Conservation (phyloP, 2,329 filamentous ascomycete species). For the Thelonectria blattea region DNA sequence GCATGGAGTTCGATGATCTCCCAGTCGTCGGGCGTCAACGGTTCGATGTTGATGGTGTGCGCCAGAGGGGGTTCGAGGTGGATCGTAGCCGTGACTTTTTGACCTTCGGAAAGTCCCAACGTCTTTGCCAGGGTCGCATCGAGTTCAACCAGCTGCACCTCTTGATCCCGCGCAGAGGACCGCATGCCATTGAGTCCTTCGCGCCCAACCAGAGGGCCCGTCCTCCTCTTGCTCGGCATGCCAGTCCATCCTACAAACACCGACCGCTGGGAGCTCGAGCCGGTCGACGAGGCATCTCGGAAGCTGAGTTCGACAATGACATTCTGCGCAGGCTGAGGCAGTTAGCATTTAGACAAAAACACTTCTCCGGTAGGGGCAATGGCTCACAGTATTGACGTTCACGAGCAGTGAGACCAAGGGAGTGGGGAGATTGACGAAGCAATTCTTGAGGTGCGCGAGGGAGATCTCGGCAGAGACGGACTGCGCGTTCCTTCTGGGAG, state of each 20-base stretch:
- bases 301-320: slow-evolving; percentile 91
- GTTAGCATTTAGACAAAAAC: slow-evolving; percentile 20
- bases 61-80: slow-evolving; percentile 91
- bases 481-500: slow-evolving; percentile 60
- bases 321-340: slow-evolving; percentile 82
- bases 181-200: slow-evolving; percentile 71
- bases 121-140: slow-evolving; percentile 83
- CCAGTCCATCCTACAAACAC: slow-evolving; percentile 96
- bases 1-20: slow-evolving; percentile 98
- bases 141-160: slow-evolving; percentile 79
- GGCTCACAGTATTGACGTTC: slow-evolving; percentile 84
- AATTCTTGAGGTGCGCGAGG: slow-evolving; percentile 88
- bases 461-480: slow-evolving; percentile 82
- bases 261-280: slow-evolving; percentile 62
- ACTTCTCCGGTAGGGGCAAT: slow-evolving; percentile 5
- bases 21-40: slow-evolving; percentile 94
- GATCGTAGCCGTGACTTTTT: slow-evolving; percentile 74
- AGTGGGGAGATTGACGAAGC: slow-evolving; percentile 88
- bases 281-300: slow-evolving; percentile 56
- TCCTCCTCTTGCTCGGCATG: slow-evolving; percentile 89
- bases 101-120: slow-evolving; percentile 79
- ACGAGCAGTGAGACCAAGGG: slow-evolving; percentile 84
- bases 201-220: slow-evolving; percentile 73
- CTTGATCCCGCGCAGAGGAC: slow-evolving; percentile 72
- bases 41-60: slow-evolving; percentile 96